A percentile compares a stretch with the other conserved stretches of the same genome.
These are phyloP conservation scores for Knoxia roxburghii DNA, from an alignment of 257 asterid species.

Conservation along the genomic window DNA sequence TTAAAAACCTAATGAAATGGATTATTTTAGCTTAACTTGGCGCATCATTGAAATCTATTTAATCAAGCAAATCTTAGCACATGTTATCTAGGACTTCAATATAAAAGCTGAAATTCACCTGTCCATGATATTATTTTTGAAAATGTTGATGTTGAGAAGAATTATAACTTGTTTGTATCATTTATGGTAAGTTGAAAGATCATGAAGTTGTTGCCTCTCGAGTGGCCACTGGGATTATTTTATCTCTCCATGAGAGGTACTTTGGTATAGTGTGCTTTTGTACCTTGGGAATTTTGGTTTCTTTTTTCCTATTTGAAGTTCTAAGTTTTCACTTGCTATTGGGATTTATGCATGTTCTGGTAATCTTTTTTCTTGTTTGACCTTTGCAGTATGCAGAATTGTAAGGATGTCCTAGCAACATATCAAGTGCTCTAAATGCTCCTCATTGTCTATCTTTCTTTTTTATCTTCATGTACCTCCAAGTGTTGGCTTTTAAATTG, in stretches of 20 bases:
- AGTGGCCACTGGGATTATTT: slow-evolving; percentile 81
- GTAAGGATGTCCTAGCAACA: slow-evolving; percentile 67
- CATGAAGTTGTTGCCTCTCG: slow-evolving; percentile 81
- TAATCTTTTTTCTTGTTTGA: slow-evolving; percentile 14
- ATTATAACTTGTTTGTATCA: slow-evolving; percentile 10
- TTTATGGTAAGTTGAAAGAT: slow-evolving; percentile 55
- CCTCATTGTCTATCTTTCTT: background rate
- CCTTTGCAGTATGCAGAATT: slow-evolving; percentile 69
- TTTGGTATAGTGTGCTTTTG: background rate
- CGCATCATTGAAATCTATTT: background rate
- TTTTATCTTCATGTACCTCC: too few relatives aligned
- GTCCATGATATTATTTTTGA: background rate
- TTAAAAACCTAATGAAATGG: background rate
- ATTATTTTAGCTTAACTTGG: background rate
- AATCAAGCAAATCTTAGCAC: background rate
- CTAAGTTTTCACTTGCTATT: background rate
- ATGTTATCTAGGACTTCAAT: background rate
- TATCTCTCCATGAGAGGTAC: slow-evolving; percentile 90
- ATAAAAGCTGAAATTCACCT: background rate
- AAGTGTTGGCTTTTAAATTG: background rate
- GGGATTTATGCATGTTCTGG: background rate
- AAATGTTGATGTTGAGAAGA: background rate
- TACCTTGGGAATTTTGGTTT: background rate
- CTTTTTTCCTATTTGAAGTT: background rate
- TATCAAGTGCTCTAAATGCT: slow-evolving; percentile 48